phyloP scores from a whole-genome alignment of 139 green algal genomes.

The Asterochloris sp. region DNA sequence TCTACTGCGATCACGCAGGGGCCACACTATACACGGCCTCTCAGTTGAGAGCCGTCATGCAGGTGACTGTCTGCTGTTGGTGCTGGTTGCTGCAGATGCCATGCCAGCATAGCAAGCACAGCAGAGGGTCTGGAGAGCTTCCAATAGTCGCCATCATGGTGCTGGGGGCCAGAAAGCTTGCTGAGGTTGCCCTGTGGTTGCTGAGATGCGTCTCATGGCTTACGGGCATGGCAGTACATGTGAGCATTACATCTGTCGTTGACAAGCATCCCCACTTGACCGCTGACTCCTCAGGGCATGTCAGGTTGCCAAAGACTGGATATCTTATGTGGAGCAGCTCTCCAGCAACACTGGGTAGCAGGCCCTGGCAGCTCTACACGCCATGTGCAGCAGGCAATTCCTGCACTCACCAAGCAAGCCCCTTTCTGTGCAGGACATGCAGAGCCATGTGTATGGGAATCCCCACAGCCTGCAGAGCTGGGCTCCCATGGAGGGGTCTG shows the following conservation, averaged over 20 bases:
- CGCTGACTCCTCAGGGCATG: neutral
- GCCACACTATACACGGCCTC: conserved; percentile 52
- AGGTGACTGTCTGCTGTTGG: conserved; percentile 14
- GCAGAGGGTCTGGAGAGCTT: neutral
- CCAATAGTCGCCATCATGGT: neutral
- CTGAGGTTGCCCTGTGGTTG: neutral
- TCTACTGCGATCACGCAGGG: conserved; percentile 70
- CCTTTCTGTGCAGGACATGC: conserved; percentile 13
- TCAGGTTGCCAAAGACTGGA: neutral
- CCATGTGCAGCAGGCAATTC: neutral
- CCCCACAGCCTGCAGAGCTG: conserved; percentile 27
- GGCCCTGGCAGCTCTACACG: neutral
- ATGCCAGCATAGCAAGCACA: neutral
- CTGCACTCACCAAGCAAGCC: too few relatives aligned
- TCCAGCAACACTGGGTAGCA: neutral
- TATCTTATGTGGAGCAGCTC: neutral
- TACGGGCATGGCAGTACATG: neutral
- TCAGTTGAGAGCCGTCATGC: conserved; percentile 32
- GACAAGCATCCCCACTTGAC: neutral
- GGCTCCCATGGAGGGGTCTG: conserved; percentile 4
- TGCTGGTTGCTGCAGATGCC: neutral
- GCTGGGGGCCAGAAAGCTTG: neutral
- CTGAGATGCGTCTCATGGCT: neutral
- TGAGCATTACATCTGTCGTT: neutral
- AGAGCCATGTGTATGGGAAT: conserved; percentile 17